Evolutionary conservation across 2,329 filamentous ascomycete genomes (phyloP), one percentile per base, ranked within the genome.

Genomic region (Tothia fuscella): DNA sequence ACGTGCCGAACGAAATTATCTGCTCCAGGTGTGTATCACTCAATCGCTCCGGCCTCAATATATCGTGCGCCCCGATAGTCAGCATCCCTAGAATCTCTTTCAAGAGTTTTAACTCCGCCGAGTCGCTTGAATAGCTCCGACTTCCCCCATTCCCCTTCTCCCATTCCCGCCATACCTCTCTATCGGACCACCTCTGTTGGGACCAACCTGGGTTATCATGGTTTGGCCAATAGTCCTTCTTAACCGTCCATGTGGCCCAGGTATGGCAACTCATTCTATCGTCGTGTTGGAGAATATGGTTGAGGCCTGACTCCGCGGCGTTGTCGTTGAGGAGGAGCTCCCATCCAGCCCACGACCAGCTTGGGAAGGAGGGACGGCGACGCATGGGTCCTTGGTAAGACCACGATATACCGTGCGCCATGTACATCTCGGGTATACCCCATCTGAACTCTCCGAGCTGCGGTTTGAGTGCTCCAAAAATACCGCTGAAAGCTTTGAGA

Each of bases 331-430:
- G 9, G 9, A 19, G 9, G 7, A 20, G 9, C 16, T 22, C 6
- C 38, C 38, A 41, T 7, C 38, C 38, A 10, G 29, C 38, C 38
- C 38, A 41, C 6, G 38, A 38, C 38, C 38, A 41, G 20, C 38
- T 41, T 10, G 38, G 38, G 20, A 39, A 41, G 6, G 10, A 16
- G 10, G 7, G 6, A 5, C 9, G 9, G 16, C 38, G 38, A 9
- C 16, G 17, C 6, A 36, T 6, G 10, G 10, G 12, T 6, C 20
- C 29, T 9, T 20, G n/a, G 7, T 7, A 16, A 9, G 26, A 37
- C 38, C 38, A 41, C 7, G 7, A 22, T 6, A 41, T 19, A 6
- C 6, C 9, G 16, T 37, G 24, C 12, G 9, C 12, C 12, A 37
- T 17, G 16, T 37, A 19, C 24, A 9, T 10, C 7, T 9, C 7